Evolutionary conservation across 352 stramenopile genomes (phyloP).

Genomic region (Globisporangium takayamanum): DNA sequence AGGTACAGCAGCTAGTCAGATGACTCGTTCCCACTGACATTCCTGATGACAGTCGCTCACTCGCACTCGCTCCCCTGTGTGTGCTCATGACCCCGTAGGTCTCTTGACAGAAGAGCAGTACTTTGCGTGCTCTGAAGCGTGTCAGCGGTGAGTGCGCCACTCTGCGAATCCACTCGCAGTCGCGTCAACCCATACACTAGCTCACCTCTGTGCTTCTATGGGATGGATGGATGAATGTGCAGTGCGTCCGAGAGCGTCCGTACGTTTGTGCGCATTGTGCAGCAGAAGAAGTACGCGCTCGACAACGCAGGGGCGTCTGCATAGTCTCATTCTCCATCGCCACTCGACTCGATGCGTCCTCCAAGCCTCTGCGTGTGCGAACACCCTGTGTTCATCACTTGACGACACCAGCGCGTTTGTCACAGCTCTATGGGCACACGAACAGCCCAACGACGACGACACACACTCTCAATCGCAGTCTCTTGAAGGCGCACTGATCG

Average conservation of each 20-base stretch:
- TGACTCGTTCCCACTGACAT: not conserved
- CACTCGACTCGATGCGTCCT: not conserved
- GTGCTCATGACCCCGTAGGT: constrained; percentile 18
- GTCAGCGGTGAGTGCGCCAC: constrained; percentile 36
- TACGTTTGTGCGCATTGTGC: constrained; percentile 71
- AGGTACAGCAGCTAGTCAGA: constrained; percentile 16
- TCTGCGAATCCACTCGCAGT: not conserved
- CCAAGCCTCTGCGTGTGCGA: not conserved
- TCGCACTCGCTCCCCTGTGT: not conserved
- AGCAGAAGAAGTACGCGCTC: constrained; percentile 62
- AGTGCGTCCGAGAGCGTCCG: constrained; percentile 69
- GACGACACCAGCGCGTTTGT: no score
- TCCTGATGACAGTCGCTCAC: not conserved
- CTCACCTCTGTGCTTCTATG: no score
- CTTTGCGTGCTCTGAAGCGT: constrained; percentile 78
- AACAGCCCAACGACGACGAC: no score
- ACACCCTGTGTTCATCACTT: no score
- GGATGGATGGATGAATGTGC: not conserved
- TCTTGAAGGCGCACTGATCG: no score
- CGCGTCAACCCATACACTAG: not conserved
- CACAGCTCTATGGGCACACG: no score
- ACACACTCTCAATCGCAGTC: no score
- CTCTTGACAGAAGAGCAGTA: constrained; percentile 76
- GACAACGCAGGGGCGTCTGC: constrained; percentile 2
- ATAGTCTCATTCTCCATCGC: not conserved